These are phyloP conservation scores for Plenodomus biglobosus DNA, from an alignment of 2,329 filamentous ascomycete species.

Conservation along the genomic window DNA sequence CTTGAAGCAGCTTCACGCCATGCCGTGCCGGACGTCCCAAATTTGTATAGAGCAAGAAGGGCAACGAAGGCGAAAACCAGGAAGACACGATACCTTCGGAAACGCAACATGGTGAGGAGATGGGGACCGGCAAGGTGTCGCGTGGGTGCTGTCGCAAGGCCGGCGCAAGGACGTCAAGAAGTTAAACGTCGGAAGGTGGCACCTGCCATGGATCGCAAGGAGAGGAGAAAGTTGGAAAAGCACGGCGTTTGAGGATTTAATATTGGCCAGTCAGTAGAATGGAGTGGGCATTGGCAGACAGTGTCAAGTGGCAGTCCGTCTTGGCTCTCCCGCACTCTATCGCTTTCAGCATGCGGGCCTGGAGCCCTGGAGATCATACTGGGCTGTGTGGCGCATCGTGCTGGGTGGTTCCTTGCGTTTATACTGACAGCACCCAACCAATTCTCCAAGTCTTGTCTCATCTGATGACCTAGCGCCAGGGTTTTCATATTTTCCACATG, in stretches of 20 bases:
- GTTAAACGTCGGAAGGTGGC: slow-evolving; percentile 9
- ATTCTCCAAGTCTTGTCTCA: no score
- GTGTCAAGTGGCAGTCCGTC: slow-evolving; percentile 20
- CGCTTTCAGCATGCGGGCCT: no score
- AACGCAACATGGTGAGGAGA: slow-evolving; percentile 54
- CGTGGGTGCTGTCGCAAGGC: slow-evolving; percentile 8
- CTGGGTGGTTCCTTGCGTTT: no score
- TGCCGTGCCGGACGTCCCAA: slow-evolving; percentile 51
- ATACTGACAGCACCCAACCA: no score
- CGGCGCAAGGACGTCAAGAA: slow-evolving; percentile 4
- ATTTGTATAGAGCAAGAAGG: slow-evolving; percentile 58
- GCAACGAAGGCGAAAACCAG: slow-evolving; percentile 58
- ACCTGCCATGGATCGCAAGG: slow-evolving; percentile 20
- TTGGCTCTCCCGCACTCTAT: slow-evolving; percentile 24
- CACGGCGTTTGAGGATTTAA: neutral
- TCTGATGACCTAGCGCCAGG: no score
- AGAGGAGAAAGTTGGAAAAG: slow-evolving; percentile 8
- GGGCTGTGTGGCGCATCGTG: no score
- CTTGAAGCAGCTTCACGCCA: slow-evolving; percentile 30
- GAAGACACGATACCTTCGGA: slow-evolving; percentile 64
- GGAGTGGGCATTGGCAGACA: slow-evolving; percentile 12
- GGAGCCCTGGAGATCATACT: slow-evolving; percentile 10
- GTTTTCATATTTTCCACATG: no score
- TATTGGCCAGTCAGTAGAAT: slow-evolving; percentile 3
- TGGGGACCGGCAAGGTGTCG: slow-evolving; percentile 10